Evolutionary conservation across 1,284 basidiomycete species (phyloP), one percentile per base, ranked within the genome.

Genomic region (Schizophyllum commune): DNA sequence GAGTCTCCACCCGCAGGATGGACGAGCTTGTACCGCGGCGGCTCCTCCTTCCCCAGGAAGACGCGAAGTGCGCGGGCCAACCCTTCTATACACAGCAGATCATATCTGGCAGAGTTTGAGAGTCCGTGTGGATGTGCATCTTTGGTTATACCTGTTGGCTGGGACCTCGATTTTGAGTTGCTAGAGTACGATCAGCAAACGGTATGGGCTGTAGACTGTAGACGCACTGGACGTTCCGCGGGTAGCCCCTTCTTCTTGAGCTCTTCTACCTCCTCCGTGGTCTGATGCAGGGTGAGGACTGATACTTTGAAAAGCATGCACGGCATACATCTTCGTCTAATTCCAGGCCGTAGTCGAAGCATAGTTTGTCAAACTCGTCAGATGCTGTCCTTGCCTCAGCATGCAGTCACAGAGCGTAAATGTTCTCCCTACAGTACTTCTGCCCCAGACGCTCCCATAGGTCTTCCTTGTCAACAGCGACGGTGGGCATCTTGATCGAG

Each of bases 151-250:
- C 91, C 93, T 86, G 74, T 98, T 99, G 27, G 97, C 97, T 33
- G 97, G 96, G 59, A 98, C 86, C 75, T 99, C 96, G 69, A 99
- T 98, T 84, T 99, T 99, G 68, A 99, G 80, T 90, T 96, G 91
- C 86, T 96, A 68, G 22, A 60, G 19, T 19, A 33, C 17, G 58
- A 55, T 60, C 27, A 53, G 55, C 21, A 57, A 39, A 19, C 32
- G 57, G 32, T 32, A 39, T 32, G 39, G 32, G 32, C 7, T 51
- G 34, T 22, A 17, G 17, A 47, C 39, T 11, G 9, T 8, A 8
- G 3, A 74, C 85, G 68, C 69, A 92, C 92, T 22, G 93, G 92
- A 67, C 90, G 85, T 68, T 91, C 90, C 39, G 89, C 83, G 55
- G 92, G 89, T 63, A 92, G 80, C 52, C 88, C 94, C 67, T 89